These are phyloP conservation scores for Triticum dicoccoides DNA, from an alignment of 176 grass and related monocot genomes.

Conservation along the genomic window DNA sequence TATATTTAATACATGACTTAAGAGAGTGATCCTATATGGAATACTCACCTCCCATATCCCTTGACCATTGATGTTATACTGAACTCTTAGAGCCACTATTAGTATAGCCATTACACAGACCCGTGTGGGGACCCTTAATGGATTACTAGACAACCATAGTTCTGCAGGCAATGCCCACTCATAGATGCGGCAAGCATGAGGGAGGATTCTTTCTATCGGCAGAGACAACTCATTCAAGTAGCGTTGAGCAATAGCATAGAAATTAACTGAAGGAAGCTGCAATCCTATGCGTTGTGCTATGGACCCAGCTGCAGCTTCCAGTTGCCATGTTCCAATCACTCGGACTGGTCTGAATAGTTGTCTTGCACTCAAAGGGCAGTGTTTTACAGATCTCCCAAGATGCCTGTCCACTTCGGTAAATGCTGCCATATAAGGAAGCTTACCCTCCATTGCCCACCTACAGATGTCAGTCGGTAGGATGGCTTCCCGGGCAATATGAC, in stretches of 20 bases:
- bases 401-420: constrained; percentile 59
- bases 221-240: constrained; percentile 65
- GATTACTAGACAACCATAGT: constrained; percentile 69
- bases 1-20: constrained; percentile 18
- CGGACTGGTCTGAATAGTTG: constrained; percentile 66
- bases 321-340: constrained; percentile 71
- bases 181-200: constrained; percentile 62
- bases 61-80: constrained; percentile 73
- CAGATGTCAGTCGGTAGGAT: constrained; percentile 75
- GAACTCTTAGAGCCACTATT: constrained; percentile 64
- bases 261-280: constrained; percentile 73
- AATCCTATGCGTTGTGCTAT: constrained; percentile 62
- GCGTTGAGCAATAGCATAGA: constrained; percentile 69
- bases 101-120: constrained; percentile 86
- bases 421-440: constrained; percentile 70
- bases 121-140: constrained; percentile 57
- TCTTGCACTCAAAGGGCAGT: constrained; percentile 56
- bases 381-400: constrained; percentile 46
- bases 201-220: constrained; percentile 54
- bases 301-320: constrained; percentile 63
- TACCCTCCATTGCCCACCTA: constrained; percentile 62
- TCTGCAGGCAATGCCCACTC: constrained; percentile 80
- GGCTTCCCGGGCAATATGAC: constrained; percentile 68
- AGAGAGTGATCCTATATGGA: not conserved
- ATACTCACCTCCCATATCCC: constrained; percentile 82